Conservation (phyloP, 371 early-diverging fungal species). For the Gilbertella persicaria region DNA sequence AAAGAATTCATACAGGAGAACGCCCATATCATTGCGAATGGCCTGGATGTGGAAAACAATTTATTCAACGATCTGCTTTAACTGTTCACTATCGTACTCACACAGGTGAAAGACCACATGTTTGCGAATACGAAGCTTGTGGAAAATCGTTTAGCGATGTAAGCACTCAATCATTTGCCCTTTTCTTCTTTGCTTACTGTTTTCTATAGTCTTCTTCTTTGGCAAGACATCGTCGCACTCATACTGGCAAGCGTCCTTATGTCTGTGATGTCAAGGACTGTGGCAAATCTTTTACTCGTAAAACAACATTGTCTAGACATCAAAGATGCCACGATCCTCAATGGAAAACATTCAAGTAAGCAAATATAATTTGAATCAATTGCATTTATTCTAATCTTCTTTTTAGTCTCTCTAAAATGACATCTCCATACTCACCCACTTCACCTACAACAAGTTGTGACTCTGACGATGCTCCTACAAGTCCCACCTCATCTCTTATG, state of each 20-base stretch:
- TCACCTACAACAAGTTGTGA: slow-evolving; percentile 26
- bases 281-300: slow-evolving; percentile 65
- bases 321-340: slow-evolving; percentile 54
- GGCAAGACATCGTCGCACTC: slow-evolving; percentile 53
- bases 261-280: slow-evolving; percentile 53
- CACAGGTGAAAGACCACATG: slow-evolving; percentile 79
- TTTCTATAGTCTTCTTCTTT: slow-evolving; percentile 44
- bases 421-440: slow-evolving; percentile 13
- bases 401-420: slow-evolving; percentile 17
- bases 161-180: slow-evolving; percentile 26
- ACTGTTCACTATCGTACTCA: slow-evolving; percentile 81
- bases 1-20: slow-evolving; percentile 76
- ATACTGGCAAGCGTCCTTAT: slow-evolving; percentile 54
- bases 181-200: no score
- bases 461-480: slow-evolving; percentile 21
- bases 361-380: not conserved
- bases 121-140: slow-evolving; percentile 65
- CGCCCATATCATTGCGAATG: slow-evolving; percentile 70
- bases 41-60: slow-evolving; percentile 70
- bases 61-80: slow-evolving; percentile 80
- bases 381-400: not conserved
- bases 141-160: slow-evolving; percentile 67
- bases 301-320: slow-evolving; percentile 72
- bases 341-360: slow-evolving; percentile 31
- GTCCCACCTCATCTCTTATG: slow-evolving; percentile 14